Evolutionary conservation across 768 basidiomycete genomes (phyloP), one percentile per base, ranked within the genome.

Genomic region (Dacryopinax spathularia): DNA sequence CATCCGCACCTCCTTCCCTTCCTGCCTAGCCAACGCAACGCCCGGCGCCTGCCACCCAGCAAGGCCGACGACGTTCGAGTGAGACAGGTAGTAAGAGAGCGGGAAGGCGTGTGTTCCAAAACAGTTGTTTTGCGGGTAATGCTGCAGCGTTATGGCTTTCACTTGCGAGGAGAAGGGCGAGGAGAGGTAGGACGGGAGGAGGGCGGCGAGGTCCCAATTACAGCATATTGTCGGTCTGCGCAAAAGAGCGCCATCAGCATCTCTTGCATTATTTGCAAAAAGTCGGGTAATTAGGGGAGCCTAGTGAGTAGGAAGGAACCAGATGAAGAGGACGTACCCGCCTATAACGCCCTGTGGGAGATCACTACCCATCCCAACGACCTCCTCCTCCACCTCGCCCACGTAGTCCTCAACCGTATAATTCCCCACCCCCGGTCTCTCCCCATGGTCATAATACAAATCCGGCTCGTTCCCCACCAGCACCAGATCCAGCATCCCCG

Each of bases 21-120:
- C 59, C 68, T 69, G 5, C 65, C 65, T n/a, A 73, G 69, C n/a
- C 72, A 70, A 10, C 72, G 72, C 39, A 72, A 82, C 74, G 20
- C 77, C 81, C n/a, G 73, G 69, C 41, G 70, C 64, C 64, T 82
- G 78, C 81, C 81, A 83, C n/a, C 73, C 37, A 0, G 78, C 76
- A 37, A 80, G 73, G 1, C 60, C 64, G 13, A 79, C 76, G 20
- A 76, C 79, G 37, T 65, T 65, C 9, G 20, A n/a, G 60, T 65
- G 65, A 15, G 31, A 22, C 7, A 63, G 35, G 65, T 37, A 65
- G 39, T 65, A 65, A 27, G 34, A 31, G 33, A 65, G 44, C 5
- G 27, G 27, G 35, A 39, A 63, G 18, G 60, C 59, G 15, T 62
- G 31, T 16, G 20, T 10, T 6, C 48, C 56, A 31, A 60, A 37